A percentile compares a stretch with the other conserved stretches of the same genome.
phyloP scores from a whole-genome alignment of 176 grass and related monocot species.

The Alopecurus myosuroides region DNA sequence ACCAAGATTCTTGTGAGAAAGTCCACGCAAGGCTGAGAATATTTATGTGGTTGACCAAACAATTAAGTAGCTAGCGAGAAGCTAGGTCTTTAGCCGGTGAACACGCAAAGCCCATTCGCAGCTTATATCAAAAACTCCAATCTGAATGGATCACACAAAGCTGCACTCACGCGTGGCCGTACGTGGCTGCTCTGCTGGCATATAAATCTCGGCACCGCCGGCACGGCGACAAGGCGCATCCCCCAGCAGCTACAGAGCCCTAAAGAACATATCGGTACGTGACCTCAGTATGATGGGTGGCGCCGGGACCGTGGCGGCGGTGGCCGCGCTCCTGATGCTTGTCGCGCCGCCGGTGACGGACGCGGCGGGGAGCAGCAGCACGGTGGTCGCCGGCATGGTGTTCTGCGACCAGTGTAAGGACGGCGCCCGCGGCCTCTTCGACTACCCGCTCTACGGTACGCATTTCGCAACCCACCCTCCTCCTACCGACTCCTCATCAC shows the following conservation, averaged over 20 bases:
- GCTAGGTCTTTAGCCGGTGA: neutral
- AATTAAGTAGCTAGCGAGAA: neutral
- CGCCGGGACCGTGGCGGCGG: neutral
- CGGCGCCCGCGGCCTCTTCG: conserved; percentile 57
- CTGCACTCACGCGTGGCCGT: neutral
- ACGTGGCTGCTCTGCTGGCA: neutral
- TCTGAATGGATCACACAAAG: neutral
- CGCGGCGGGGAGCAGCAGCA: conserved; percentile 4
- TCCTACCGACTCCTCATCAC: neutral
- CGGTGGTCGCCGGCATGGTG: conserved; percentile 81
- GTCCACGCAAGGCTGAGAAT: neutral
- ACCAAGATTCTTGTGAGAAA: neutral
- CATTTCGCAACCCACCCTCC: neutral
- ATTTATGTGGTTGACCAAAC: neutral
- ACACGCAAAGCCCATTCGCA: conserved; percentile 2
- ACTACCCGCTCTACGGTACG: conserved; percentile 62
- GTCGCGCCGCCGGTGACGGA: neutral
- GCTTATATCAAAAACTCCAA: neutral
- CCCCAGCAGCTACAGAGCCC: neutral
- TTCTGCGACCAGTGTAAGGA: conserved; percentile 96
- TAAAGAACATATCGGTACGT: rapidly evolving
- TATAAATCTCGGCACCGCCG: neutral
- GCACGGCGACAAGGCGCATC: too few relatives aligned
- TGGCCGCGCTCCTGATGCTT: neutral
- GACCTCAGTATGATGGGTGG: neutral